Percentiles rank a stretch among this genome's conserved stretches.
These are phyloP conservation scores for Plantago elongata DNA, from an alignment of 257 asterid species.

Conservation along the genomic window DNA sequence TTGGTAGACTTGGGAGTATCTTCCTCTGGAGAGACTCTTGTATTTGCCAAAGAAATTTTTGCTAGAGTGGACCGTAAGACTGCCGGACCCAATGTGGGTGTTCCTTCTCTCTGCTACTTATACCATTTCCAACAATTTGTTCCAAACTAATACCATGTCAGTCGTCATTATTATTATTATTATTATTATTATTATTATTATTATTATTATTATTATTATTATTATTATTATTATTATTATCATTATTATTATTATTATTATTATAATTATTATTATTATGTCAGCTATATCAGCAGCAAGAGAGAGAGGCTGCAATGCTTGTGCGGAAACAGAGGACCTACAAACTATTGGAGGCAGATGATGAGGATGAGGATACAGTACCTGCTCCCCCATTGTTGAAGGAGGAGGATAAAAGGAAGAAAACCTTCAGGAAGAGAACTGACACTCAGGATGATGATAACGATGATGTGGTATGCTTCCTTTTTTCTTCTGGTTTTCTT, in stretches of 20 bases:
- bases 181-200: slow-evolving; percentile 14
- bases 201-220: slow-evolving; percentile 15
- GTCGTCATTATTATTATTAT: slow-evolving; percentile 8
- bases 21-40: slow-evolving; percentile 48
- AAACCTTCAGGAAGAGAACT: slow-evolving; percentile 79
- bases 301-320: slow-evolving; percentile 65
- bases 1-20: slow-evolving; percentile 61
- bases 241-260: slow-evolving; percentile 15
- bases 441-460: slow-evolving; percentile 68
- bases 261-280: slow-evolving; percentile 14
- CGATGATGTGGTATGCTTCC: slow-evolving; percentile 32
- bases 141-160: not conserved
- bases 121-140: slow-evolving; percentile 8
- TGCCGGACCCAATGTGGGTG: slow-evolving; percentile 72
- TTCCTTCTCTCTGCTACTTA: slow-evolving; percentile 4
- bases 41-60: slow-evolving; percentile 70
- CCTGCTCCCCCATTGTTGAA: slow-evolving; percentile 36
- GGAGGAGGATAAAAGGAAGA: slow-evolving; percentile 46
- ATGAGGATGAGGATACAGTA: slow-evolving; percentile 44
- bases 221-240: slow-evolving; percentile 15
- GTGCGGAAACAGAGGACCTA: slow-evolving; percentile 66
- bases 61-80: slow-evolving; percentile 66
- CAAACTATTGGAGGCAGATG: slow-evolving; percentile 72
- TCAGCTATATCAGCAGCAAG: slow-evolving; percentile 65
- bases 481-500: too few species aligned